Percentiles rank a stretch among this genome's conserved stretches.
These are phyloP conservation scores for Rossbeevera mucosa DNA, from an alignment of 768 basidiomycete species.

Conservation along the genomic window DNA sequence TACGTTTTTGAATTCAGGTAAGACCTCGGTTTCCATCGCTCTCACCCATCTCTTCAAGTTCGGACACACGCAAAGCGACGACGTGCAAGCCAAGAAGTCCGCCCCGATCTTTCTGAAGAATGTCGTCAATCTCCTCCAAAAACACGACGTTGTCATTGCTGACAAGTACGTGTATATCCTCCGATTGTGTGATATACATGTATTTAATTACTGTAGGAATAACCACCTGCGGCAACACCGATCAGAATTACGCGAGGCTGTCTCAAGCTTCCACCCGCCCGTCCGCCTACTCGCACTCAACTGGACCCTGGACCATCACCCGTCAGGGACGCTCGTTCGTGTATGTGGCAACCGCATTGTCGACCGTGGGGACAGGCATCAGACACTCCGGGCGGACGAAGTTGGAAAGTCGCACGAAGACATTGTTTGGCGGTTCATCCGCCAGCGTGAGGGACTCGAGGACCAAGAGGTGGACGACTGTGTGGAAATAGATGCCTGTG, in stretches of 20 bases:
- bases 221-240: constrained; percentile 86
- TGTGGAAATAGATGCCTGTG: constrained; percentile 62
- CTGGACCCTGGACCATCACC: constrained; percentile 57
- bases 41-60: constrained; percentile 77
- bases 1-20: constrained; percentile 48
- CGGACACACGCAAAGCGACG: constrained; percentile 92
- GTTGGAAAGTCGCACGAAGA: constrained; percentile 60
- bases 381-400: constrained; percentile 64
- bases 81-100: constrained; percentile 72
- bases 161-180: constrained; percentile 62
- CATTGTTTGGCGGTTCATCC: constrained; percentile 79
- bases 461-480: constrained; percentile 59
- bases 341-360: constrained; percentile 75
- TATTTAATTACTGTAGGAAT: constrained; percentile 49
- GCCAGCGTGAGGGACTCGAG: constrained; percentile 54
- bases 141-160: constrained; percentile 79
- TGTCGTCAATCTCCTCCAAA: constrained; percentile 55
- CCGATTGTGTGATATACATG: background rate
- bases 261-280: constrained; percentile 40
- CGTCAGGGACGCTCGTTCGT: constrained; percentile 61
- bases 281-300: constrained; percentile 78
- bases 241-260: constrained; percentile 56
- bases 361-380: constrained; percentile 78
- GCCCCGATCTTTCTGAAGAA: constrained; percentile 69
- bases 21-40: constrained; percentile 81